Conservation (phyloP, 2,329 filamentous ascomycete species). For the Botryotinia narcissicola region DNA sequence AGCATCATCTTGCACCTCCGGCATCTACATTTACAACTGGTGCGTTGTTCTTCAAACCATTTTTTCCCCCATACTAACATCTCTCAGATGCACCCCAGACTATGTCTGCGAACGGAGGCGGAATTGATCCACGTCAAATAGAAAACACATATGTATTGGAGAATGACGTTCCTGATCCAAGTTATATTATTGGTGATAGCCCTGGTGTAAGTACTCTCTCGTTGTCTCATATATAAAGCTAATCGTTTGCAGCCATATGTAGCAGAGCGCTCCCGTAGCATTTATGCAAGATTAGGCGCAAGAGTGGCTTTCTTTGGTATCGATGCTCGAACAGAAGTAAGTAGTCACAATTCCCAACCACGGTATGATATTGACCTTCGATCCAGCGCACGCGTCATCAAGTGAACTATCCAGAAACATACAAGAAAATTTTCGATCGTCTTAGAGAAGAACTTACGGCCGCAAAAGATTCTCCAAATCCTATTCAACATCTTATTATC, state of each 20-base stretch:
- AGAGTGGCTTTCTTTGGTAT: slow-evolving; percentile 83
- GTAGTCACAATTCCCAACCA: neutral
- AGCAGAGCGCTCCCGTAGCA: slow-evolving; percentile 77
- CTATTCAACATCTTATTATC: slow-evolving; percentile 85
- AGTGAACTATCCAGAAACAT: slow-evolving; percentile 91
- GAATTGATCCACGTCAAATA: slow-evolving; percentile 66
- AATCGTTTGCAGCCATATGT: slow-evolving; percentile 69
- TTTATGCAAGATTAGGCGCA: slow-evolving; percentile 81
- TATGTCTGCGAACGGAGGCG: slow-evolving; percentile 50
- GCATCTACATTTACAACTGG: slow-evolving; percentile 82
- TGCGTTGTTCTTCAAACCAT: slow-evolving; percentile 41
- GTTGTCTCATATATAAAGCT: neutral
- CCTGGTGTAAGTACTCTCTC: slow-evolving; percentile 46
- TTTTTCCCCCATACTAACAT: slow-evolving; percentile 22
- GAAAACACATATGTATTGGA: slow-evolving; percentile 70
- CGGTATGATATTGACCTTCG: neutral
- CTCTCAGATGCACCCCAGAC: slow-evolving; percentile 52
- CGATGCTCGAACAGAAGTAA: slow-evolving; percentile 80
- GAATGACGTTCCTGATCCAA: slow-evolving; percentile 58
- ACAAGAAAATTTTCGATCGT: slow-evolving; percentile 77
- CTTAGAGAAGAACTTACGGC: slow-evolving; percentile 69
- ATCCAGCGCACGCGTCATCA: slow-evolving; percentile 76
- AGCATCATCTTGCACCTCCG: slow-evolving; percentile 87
- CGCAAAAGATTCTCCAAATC: slow-evolving; percentile 64
- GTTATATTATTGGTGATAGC: slow-evolving; percentile 62